A percentile compares a stretch with the other conserved stretches of the same genome.
phyloP scores from a whole-genome alignment of 371 early-diverging fungal species.

The Mortierella sp. region DNA sequence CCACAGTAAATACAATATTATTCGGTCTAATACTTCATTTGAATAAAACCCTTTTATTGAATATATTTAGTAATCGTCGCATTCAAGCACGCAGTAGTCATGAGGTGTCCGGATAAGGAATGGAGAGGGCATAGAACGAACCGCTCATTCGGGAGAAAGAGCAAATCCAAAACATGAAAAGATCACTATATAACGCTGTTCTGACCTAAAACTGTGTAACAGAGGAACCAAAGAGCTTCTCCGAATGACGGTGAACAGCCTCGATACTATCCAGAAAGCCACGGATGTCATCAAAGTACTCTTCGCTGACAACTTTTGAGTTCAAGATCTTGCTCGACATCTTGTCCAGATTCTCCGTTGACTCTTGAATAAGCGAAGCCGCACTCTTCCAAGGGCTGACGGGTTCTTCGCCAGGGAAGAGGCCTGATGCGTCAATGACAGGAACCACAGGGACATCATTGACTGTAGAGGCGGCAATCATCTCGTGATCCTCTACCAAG shows the following conservation, averaged over 20 bases:
- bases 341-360: conserved; percentile 27
- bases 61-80: background rate
- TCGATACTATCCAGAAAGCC: conserved; percentile 48
- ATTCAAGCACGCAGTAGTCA: background rate
- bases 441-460: background rate
- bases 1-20: no score
- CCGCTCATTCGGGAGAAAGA: background rate
- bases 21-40: no score
- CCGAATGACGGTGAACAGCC: conserved; percentile 41
- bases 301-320: conserved; percentile 34
- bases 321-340: conserved; percentile 46
- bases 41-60: background rate
- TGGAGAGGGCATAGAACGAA: background rate
- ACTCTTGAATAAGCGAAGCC: conserved; percentile 15
- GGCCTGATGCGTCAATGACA: background rate
- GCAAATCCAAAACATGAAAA: background rate
- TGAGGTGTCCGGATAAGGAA: conserved; percentile 1
- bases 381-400: conserved; percentile 22
- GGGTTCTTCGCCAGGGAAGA: conserved; percentile 25
- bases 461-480: background rate
- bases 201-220: background rate
- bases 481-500: conserved; percentile 11
- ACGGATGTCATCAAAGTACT: conserved; percentile 52
- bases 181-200: background rate
- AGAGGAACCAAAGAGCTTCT: conserved; percentile 21